These are phyloP conservation scores for Onygenales sp. DNA, from an alignment of 2,329 filamentous ascomycete genomes.

Conservation along the genomic window DNA sequence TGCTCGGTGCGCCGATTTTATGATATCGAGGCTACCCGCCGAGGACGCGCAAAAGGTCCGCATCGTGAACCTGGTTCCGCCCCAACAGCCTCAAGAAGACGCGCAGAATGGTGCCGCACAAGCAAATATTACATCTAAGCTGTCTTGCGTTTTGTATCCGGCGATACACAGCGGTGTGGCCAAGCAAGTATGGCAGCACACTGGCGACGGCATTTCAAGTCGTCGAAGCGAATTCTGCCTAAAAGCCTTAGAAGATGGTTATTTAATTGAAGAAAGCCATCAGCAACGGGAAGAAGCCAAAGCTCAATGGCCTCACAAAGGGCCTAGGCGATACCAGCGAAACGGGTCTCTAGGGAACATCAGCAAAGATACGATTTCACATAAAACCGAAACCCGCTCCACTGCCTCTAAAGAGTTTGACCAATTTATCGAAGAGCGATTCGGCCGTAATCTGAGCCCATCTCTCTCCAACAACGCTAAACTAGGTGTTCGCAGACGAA, in stretches of 20 bases:
- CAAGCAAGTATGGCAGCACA: constrained; percentile 98
- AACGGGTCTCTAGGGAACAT: constrained; percentile 42
- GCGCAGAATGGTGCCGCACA: constrained; percentile 26
- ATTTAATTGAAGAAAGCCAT: constrained; percentile 45
- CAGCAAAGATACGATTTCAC: constrained; percentile 24
- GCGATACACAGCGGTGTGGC: constrained; percentile 58
- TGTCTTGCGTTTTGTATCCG: constrained; percentile 65
- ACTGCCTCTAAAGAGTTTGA: constrained; percentile 54
- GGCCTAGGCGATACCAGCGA: constrained; percentile 72
- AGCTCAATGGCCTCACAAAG: constrained; percentile 43
- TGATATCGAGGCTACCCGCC: constrained; percentile 37
- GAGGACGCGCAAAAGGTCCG: constrained; percentile 42
- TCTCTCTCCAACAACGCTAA: constrained; percentile 73
- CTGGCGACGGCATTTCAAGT: constrained; percentile 85
- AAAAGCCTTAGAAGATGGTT: constrained; percentile 59
- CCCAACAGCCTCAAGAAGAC: constrained; percentile 43
- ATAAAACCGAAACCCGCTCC: constrained; percentile 14
- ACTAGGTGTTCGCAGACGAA: constrained; percentile 73
- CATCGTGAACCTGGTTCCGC: constrained; percentile 42
- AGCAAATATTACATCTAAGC: constrained; percentile 46
- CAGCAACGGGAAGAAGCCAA: constrained; percentile 6
- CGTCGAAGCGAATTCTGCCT: constrained; percentile 85
- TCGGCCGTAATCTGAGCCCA: constrained; percentile 79
- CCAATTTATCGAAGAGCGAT: constrained; percentile 85
- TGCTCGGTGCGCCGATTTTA: constrained; percentile 64